Conservation (phyloP, 352 stramenopile species). For the Phytophthora cactorum region DNA sequence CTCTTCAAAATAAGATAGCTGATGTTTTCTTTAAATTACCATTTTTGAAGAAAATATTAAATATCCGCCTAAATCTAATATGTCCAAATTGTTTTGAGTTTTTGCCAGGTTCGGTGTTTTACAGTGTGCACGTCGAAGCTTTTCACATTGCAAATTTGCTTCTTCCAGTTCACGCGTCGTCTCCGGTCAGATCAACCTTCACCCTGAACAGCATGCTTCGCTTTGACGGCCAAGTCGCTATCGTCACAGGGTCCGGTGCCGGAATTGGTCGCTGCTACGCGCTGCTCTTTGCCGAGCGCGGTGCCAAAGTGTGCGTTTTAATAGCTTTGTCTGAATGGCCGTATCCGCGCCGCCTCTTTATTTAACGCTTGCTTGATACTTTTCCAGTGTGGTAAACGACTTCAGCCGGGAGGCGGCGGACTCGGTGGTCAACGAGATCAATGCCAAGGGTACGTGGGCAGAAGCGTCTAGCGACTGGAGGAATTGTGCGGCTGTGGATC, state of each 20-base stretch:
- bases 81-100: too few species aligned
- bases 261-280: slow-evolving; percentile 83
- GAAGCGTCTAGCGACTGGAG: neutral
- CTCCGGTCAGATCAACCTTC: slow-evolving; percentile 9
- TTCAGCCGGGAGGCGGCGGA: slow-evolving; percentile 71
- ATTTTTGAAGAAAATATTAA: too few species aligned
- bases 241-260: slow-evolving; percentile 78
- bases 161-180: slow-evolving; percentile 10
- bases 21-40: too few species aligned
- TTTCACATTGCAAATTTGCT: slow-evolving; percentile 30
- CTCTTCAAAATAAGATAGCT: neutral
- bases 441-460: slow-evolving; percentile 53
- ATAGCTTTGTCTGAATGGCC: neutral
- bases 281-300: slow-evolving; percentile 70
- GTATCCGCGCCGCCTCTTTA: neutral
- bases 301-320: slow-evolving; percentile 81
- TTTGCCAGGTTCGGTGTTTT: too few species aligned
- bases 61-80: too few species aligned
- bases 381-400: slow-evolving; percentile 75
- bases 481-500: neutral
- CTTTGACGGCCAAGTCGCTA: slow-evolving; percentile 78
- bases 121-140: neutral
- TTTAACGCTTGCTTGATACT: slow-evolving; percentile 8
- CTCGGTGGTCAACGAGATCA: slow-evolving; percentile 81
- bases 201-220: slow-evolving; percentile 51